These are phyloP conservation scores for Epichloe hybrida DNA, from an alignment of 2,329 filamentous ascomycete genomes.

Conservation along the genomic window DNA sequence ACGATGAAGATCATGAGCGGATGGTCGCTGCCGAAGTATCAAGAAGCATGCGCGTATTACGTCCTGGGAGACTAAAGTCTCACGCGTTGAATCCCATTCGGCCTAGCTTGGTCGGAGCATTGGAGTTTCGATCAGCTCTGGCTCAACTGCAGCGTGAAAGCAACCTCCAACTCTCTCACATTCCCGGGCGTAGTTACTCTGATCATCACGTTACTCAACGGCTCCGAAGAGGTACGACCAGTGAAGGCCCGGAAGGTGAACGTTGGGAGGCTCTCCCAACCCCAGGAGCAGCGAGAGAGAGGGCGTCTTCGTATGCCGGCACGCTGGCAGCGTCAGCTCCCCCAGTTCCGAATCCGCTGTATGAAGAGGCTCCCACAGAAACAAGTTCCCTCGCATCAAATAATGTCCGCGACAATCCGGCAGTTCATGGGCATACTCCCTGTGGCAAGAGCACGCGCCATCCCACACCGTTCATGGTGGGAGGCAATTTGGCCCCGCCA, in stretches of 20 bases:
- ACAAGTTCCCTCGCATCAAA: neutral
- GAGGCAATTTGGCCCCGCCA: constrained; percentile 29
- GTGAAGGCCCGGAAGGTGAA: constrained; percentile 11
- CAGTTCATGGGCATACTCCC: constrained; percentile 8
- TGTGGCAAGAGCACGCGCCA: neutral
- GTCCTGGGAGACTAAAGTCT: constrained; percentile 55
- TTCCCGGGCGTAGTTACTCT: constrained; percentile 48
- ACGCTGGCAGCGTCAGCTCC: neutral
- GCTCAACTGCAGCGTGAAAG: constrained; percentile 74
- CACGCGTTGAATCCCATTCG: constrained; percentile 61
- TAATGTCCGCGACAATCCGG: neutral
- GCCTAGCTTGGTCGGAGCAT: constrained; percentile 80
- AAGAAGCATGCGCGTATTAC: constrained; percentile 81
- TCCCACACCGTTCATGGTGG: constrained; percentile 21
- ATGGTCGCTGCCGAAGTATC: constrained; percentile 71
- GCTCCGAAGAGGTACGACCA: constrained; percentile 16
- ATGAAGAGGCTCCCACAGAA: neutral
- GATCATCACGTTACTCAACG: constrained; percentile 16
- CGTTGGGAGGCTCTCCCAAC: constrained; percentile 3
- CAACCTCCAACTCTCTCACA: constrained; percentile 57
- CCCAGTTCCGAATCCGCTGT: neutral
- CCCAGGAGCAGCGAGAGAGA: constrained; percentile 7
- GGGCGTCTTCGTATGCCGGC: constrained; percentile 9
- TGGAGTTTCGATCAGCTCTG: constrained; percentile 86
- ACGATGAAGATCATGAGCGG: constrained; percentile 40